phyloP scores from a whole-genome alignment of 1,139 yeast species.

The Diutina sp. region DNA sequence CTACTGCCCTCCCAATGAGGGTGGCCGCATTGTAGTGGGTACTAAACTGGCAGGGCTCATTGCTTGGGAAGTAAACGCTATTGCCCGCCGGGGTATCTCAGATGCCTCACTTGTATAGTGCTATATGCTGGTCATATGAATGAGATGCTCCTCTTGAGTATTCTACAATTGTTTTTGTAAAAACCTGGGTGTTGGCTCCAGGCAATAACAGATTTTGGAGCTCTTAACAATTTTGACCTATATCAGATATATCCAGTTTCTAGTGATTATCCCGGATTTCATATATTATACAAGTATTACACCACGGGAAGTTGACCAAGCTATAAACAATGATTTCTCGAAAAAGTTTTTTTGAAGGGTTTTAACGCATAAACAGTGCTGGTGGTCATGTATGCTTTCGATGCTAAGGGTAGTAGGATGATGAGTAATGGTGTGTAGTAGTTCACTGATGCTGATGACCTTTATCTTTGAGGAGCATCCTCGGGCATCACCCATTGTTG shows the following conservation, averaged over 20 bases:
- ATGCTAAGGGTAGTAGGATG: not conserved
- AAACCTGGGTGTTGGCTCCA: too few species aligned
- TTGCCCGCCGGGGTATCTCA: not conserved
- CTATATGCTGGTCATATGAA: not conserved
- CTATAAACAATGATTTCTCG: slow-evolving; percentile 1
- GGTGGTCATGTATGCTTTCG: not conserved
- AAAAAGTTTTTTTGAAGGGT: not conserved
- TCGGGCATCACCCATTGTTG: slow-evolving; percentile 31
- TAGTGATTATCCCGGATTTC: not conserved
- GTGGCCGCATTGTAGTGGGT: not conserved
- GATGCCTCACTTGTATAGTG: not conserved
- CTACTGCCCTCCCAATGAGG: not conserved
- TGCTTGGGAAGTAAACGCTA: not conserved
- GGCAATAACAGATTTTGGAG: too few species aligned
- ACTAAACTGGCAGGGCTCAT: not conserved
- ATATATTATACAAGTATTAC: not conserved
- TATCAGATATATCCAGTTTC: too few species aligned
- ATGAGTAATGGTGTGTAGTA: not conserved
- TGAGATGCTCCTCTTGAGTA: not conserved
- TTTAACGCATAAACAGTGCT: not conserved
- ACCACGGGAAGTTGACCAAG: not conserved
- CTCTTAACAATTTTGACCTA: too few species aligned
- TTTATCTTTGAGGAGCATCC: not conserved
- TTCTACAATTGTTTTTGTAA: too few species aligned
- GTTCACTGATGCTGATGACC: not conserved